phyloP scores from a whole-genome alignment of 441 rosid genomes.

The Gossypium davidsonii region DNA sequence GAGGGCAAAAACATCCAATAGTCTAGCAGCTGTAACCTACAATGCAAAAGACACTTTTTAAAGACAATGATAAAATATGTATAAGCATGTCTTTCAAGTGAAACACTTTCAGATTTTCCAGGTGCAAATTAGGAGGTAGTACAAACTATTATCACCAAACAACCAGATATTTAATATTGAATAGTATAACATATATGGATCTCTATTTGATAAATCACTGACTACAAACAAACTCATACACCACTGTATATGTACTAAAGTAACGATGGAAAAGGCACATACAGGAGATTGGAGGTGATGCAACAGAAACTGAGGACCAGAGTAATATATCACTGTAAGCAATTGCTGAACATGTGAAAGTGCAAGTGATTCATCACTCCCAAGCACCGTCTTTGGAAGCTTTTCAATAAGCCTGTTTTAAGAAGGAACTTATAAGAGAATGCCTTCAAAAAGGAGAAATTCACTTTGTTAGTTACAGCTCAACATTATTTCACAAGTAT shows the following conservation, averaged over 20 bases:
- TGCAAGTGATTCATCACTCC: slow-evolving; percentile 64
- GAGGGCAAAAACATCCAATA: slow-evolving; percentile 70
- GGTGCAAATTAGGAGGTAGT: not conserved
- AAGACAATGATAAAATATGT: not conserved
- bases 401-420: slow-evolving; percentile 63
- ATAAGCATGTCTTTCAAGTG: not conserved
- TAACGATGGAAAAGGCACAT: slow-evolving; percentile 32
- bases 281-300: slow-evolving; percentile 85
- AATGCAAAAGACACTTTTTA: slow-evolving; percentile 10
- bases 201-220: slow-evolving; percentile 1
- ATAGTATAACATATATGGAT: not conserved
- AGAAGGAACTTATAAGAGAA: slow-evolving; percentile 6
- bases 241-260: slow-evolving; percentile 7
- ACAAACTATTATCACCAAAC: not conserved
- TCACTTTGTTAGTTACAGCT: slow-evolving; percentile 7
- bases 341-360: slow-evolving; percentile 70
- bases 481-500: slow-evolving; percentile 22
- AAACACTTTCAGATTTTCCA: not conserved
- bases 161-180: not conserved
- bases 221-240: slow-evolving; percentile 3
- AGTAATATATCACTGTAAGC: slow-evolving; percentile 66
- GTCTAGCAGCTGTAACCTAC: slow-evolving; percentile 77
- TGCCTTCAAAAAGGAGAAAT: not conserved
- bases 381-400: slow-evolving; percentile 83
- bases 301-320: slow-evolving; percentile 69